These are phyloP conservation scores for Penicillium cosmopolitanum DNA, from an alignment of 495 filamentous ascomycete genomes.

Conservation along the genomic window DNA sequence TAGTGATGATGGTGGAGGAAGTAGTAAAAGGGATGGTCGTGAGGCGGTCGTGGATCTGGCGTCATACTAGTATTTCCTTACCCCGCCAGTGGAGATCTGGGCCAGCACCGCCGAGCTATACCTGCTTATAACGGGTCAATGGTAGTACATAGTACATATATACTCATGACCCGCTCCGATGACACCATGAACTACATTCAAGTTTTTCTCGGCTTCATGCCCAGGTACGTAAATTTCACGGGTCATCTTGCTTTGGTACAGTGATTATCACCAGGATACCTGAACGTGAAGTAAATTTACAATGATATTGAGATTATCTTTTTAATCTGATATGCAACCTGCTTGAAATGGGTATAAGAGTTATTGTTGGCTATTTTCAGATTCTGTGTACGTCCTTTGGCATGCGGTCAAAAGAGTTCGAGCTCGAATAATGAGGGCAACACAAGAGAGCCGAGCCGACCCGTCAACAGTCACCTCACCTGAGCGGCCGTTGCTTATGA, in stretches of 20 bases:
- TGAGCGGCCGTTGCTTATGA: conserved; percentile 33
- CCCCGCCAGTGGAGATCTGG: too few species aligned
- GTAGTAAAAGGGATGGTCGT: not conserved
- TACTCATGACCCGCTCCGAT: too few species aligned
- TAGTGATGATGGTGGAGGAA: not conserved
- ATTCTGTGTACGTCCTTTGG: conserved; percentile 3
- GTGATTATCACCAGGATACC: not conserved
- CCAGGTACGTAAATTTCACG: too few species aligned
- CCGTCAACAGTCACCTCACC: conserved; percentile 8
- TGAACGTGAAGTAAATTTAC: not conserved
- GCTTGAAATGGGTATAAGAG: conserved; percentile 1
- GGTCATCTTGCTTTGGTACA: too few species aligned
- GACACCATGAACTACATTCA: too few species aligned
- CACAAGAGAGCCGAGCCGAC: too few species aligned
- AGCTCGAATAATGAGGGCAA: not conserved
- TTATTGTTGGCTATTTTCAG: not conserved
- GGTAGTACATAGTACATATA: too few species aligned
- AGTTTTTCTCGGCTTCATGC: too few species aligned
- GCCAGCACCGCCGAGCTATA: too few species aligned
- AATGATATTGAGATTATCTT: not conserved
- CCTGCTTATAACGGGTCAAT: too few species aligned
- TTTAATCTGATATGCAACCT: not conserved
- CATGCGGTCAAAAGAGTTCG: not conserved
- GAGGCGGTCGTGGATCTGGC: too few species aligned
- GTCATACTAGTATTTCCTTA: too few species aligned